These are phyloP conservation scores for Mycoemilia scoparia DNA, from an alignment of 192 early-diverging fungal species.

Conservation along the genomic window DNA sequence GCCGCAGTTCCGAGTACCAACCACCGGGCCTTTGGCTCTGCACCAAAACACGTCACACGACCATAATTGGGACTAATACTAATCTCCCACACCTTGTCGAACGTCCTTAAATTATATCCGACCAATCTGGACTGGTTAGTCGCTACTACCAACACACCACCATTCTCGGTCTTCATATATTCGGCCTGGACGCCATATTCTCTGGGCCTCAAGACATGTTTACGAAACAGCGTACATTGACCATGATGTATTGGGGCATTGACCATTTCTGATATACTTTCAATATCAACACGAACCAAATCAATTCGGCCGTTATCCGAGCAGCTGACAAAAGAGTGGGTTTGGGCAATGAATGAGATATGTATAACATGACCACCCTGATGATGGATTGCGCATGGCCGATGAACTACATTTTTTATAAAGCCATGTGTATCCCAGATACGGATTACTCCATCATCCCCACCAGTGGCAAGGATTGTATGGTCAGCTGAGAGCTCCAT, in stretches of 20 bases:
- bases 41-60: background rate
- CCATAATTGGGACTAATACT: background rate
- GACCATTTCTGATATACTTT: background rate
- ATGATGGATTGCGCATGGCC: conserved; percentile 49
- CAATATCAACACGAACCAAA: conserved; percentile 35
- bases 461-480: conserved; percentile 59
- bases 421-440: conserved; percentile 70
- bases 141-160: too few species aligned
- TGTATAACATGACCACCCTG: conserved; percentile 55
- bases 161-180: too few species aligned
- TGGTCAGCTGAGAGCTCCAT: conserved; percentile 51
- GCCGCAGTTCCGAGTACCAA: conserved; percentile 15
- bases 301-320: conserved; percentile 71
- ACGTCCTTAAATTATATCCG: too few species aligned
- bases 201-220: too few species aligned
- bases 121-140: too few species aligned
- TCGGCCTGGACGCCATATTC: too few species aligned
- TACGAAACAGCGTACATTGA: too few species aligned
- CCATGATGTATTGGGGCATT: background rate
- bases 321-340: conserved; percentile 57
- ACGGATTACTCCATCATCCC: conserved; percentile 63
- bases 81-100: too few species aligned
- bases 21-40: background rate
- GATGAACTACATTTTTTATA: conserved; percentile 68
- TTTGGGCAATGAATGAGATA: conserved; percentile 58